Percentiles rank a stretch among this genome's conserved stretches.
These are phyloP conservation scores for Amphibolis antarctica DNA, from an alignment of 106 monocot species.

Conservation along the genomic window DNA sequence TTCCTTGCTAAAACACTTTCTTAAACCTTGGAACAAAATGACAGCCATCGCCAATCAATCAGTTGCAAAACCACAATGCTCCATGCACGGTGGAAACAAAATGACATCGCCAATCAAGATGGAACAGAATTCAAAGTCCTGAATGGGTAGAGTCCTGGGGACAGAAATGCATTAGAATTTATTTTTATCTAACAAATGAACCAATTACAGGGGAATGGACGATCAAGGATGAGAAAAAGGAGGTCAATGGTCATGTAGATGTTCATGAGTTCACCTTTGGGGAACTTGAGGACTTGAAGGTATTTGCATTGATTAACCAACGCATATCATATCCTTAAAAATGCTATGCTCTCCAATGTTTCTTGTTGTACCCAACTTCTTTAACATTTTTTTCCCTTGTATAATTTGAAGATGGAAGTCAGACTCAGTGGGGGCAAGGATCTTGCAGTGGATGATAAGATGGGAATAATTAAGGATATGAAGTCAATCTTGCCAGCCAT, in stretches of 20 bases:
- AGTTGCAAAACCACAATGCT: too few species aligned
- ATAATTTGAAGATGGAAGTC: slow-evolving; percentile 35
- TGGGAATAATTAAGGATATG: slow-evolving; percentile 46
- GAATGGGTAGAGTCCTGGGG: too few species aligned
- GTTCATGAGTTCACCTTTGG: slow-evolving; percentile 90
- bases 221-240: slow-evolving; percentile 47
- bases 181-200: neutral
- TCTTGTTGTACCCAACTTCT: neutral
- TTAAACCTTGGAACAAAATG: neutral
- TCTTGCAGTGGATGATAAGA: slow-evolving; percentile 39
- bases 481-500: slow-evolving; percentile 46
- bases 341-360: too few species aligned
- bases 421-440: slow-evolving; percentile 48
- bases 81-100: too few species aligned
- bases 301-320: slow-evolving; percentile 5
- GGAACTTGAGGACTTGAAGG: slow-evolving; percentile 87
- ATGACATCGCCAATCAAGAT: too few species aligned
- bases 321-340: too few species aligned
- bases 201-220: slow-evolving; percentile 62
- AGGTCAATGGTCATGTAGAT: slow-evolving; percentile 68
- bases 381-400: neutral
- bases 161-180: neutral
- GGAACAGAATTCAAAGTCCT: too few species aligned
- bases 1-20: neutral
- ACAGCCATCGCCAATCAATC: too few species aligned